Base-by-base conservation (phyloP, 1,139 yeast genomes). In the Pneumocystis murina region DNA sequence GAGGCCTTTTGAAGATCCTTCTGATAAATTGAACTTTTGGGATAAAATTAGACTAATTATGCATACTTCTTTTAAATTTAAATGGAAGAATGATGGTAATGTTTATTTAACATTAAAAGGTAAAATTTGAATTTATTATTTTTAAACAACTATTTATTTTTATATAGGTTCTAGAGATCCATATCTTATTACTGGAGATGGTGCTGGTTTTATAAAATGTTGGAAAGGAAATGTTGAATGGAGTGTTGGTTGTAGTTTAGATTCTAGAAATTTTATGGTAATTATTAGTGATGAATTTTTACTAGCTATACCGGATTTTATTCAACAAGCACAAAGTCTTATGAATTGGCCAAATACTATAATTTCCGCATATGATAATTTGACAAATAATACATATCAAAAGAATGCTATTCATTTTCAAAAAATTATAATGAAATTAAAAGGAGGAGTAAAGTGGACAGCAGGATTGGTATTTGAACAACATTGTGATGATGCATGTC, bases 11-110 rank as follows among this genome's bases (percentile, higher is more conserved):
- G 77, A 87, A 17, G 97, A 92, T 72, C 91, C 90, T 30, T 87
- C 96, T 65, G 87, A 88, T 1, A 82, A 82, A 60, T 75, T 90
- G 36, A 97, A 97, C 0, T 86, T 74, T 75, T 88, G 81, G 98
- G 90, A 85, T 71, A 85, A 84, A 70, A 75, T 84, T n/a, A 73
- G 90, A 60, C 76, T 82, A 28, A 76, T 81, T 28, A 75, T 84
- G 67, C 90, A 85, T 72, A 85, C 86, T 0, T 75, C 81, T 28
- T 68, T 82, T 58, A 71, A 71, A 6, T 74, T 84, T 62, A 71
- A 73, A 10, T 81, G 85, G 82, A 60, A 61, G n/a, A 73, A 75
- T 30, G 76, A 82, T 59, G 77, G 79, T 0, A 82, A 84, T 16
- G 80, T 77, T 30, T 74, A 74, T 65, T 68, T 77, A 28, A 67